Evolutionary conservation across 2,329 filamentous ascomycete species (phyloP).

Genomic region (Gremmenia infestans): DNA sequence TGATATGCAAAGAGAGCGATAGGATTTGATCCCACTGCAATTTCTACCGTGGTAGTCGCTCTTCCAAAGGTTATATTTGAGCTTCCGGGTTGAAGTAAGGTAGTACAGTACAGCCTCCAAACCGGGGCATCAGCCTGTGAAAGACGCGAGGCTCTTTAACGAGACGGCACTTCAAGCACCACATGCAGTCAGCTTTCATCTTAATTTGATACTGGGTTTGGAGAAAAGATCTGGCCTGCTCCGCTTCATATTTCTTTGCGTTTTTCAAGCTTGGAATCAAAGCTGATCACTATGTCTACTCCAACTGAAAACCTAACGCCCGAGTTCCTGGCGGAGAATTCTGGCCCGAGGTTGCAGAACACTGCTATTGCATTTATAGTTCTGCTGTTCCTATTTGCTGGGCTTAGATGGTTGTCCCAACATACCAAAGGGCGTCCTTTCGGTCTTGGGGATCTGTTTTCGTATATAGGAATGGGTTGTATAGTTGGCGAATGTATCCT

Average conservation of each 20-base stretch:
- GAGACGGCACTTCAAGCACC: too few relatives aligned
- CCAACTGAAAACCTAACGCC: neutral
- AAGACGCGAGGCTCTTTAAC: too few relatives aligned
- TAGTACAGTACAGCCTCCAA: too few relatives aligned
- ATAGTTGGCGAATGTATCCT: neutral
- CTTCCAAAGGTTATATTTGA: too few relatives aligned
- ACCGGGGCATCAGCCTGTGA: too few relatives aligned
- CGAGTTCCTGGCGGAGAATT: neutral
- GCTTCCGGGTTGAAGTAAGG: too few relatives aligned
- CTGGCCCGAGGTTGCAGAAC: neutral
- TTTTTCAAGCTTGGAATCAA: neutral
- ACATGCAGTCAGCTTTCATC: too few relatives aligned
- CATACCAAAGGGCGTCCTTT: neutral
- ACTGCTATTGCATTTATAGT: neutral
- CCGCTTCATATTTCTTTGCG: neutral
- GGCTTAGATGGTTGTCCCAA: neutral
- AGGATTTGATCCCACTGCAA: too few relatives aligned
- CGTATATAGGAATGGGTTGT: neutral
- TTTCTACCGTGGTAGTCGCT: too few relatives aligned
- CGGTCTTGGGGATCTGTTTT: neutral
- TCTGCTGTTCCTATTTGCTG: neutral
- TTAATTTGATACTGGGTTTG: too few relatives aligned
- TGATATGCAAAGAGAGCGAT: too few relatives aligned
- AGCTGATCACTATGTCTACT: neutral
- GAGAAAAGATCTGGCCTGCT: too few relatives aligned